These are phyloP conservation scores for Nicotiana knightiana DNA, from an alignment of 257 asterid species.

Conservation along the genomic window DNA sequence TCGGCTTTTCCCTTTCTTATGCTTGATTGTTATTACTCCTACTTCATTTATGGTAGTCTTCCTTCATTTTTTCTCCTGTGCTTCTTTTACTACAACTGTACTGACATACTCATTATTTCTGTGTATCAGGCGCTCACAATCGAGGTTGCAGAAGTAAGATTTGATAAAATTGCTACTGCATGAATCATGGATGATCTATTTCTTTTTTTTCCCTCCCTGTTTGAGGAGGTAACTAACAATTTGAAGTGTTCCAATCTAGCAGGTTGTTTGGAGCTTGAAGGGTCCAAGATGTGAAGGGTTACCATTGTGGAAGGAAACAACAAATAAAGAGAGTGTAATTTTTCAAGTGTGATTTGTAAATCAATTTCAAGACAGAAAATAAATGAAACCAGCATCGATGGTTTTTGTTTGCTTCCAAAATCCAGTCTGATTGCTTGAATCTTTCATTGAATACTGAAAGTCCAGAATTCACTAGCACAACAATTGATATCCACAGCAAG, in stretches of 20 bases:
- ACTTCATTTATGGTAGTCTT: background rate
- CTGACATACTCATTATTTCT: conserved; percentile 16
- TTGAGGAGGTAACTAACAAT: background rate
- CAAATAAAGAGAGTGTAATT: background rate
- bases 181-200: background rate
- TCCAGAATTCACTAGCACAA: background rate
- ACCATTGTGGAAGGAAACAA: background rate
- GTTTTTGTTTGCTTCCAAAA: background rate
- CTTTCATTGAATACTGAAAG: background rate
- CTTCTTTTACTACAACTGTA: background rate
- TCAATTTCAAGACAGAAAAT: background rate
- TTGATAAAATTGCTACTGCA: background rate
- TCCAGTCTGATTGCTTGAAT: background rate
- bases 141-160: conserved; percentile 49
- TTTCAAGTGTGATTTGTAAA: background rate
- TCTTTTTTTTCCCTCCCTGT: background rate
- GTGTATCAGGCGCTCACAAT: conserved; percentile 50
- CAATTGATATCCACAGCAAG: background rate
- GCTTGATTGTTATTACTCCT: background rate
- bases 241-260: conserved; percentile 14
- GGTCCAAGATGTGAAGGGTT: background rate
- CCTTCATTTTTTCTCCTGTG: background rate
- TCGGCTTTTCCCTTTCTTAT: background rate
- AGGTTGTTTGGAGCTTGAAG: conserved; percentile 66
- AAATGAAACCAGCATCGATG: background rate